Evolutionary conservation across 2,329 filamentous ascomycete species (phyloP), one percentile per base, ranked within the genome.

Genomic region (Calonectria pseudoturangicola): DNA sequence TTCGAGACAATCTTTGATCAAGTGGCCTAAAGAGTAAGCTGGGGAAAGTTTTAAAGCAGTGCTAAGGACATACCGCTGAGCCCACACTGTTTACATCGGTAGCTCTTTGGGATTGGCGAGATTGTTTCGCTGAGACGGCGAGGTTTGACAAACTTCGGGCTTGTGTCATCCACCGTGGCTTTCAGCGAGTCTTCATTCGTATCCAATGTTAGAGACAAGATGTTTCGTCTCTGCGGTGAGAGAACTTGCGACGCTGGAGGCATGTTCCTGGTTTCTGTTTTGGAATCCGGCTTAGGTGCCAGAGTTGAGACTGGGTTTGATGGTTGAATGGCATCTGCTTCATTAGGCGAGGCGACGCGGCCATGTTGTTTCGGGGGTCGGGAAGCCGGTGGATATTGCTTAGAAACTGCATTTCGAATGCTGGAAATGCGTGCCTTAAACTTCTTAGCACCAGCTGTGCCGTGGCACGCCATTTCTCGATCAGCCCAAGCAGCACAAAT

Each of bases 1-100:
- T 27, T 60, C 71, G 13, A 72, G 65, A 47, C 76, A 79, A 9
- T 78, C 36, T 25, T 72, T 68, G 28, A 77, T 66, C 30, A 70
- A 67, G 62, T 76, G 76, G 2, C 76, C 79, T 80, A n/a, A 8
- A 25, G 18, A 21, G 56, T 39, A 48, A 51, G 36, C 18, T 28
- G 70, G 36, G 9, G n/a, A 28, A n/a, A 43, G 54, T 10, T 45
- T 5, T 39, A 16, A 43, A 50, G 25, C 18, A 41, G 7, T 33
- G 16, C 15, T 15, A 45, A 10, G 43, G 6, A 41, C 27, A 33
- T 54, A 73, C 75, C 75, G 71, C 39, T 67, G 13, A 70, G 28
- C 27, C 63, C 51, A 43, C 76, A 77, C 8, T 50, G 15, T 18
- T 51, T 48, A 36, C 75, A 77, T 12, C 18, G 56, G 30, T 63